Base-by-base conservation (phyloP, 1,139 yeast species). In the Saccharomycopsis hybrid region DNA sequence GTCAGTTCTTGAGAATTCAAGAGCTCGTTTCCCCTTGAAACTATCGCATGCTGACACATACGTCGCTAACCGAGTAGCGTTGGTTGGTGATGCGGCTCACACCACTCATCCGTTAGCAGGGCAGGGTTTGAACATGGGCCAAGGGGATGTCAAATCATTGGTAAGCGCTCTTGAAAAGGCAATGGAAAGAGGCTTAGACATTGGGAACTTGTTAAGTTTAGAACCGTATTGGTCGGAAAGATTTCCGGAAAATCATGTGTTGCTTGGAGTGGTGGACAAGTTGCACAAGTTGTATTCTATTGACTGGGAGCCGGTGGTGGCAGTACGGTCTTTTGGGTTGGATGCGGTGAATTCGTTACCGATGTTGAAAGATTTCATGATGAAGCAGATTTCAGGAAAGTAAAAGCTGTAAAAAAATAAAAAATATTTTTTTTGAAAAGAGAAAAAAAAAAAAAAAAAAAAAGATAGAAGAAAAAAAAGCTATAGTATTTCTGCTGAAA, bases 91-190 rank as follows among this genome's bases (percentile, higher is more conserved):
- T 66, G 98, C 99, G 1, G 98, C 97, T 0, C 99, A 92, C 59
- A 85, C 97, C 0, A 87, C 96, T 1, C 98, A 92, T 64, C 98
- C 99, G 2, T 72, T 92, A 54, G 97, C 97, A 1, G 99, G 99
- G 3, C 98, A 94, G 67, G 98, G 99, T 13, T 76, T 92, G 54
- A 92, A 92, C 64, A 89, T 92, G 96, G 98, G 98, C n/a, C 97
- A 90, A 64, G 82, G 85, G 36, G 99, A 92, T 62, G 96, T 87
- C 2, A 82, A 82, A 51, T 71, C 82, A 2, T 72, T 92, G 41
- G 80, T 83, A 1, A 70, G 65, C 1, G 86, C 94, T 0, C 63
- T 92, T 41, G 95, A 87, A 57, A 70, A 59, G 8, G 95, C 95
- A 1, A 69, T 78, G 2, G 69, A 71, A 35, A 72, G 96, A 43